Evolutionary conservation across 345 rosid genomes (phyloP).

Genomic region (Ceriops tagal): DNA sequence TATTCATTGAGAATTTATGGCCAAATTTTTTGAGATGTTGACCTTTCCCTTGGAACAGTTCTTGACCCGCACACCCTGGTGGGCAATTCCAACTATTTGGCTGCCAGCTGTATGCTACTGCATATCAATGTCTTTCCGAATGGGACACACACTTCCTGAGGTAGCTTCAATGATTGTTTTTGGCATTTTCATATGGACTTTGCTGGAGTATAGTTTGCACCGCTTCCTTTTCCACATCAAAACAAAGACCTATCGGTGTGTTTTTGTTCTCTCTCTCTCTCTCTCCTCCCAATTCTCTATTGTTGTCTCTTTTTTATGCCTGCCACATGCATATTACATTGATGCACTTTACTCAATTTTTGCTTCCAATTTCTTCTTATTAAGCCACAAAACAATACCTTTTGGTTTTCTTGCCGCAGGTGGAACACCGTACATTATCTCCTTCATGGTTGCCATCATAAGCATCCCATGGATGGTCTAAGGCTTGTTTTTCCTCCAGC

Average conservation of each 20-base stretch:
- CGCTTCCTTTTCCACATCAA: slow-evolving; percentile 94
- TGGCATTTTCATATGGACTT: slow-evolving; percentile 82
- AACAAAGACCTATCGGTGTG: slow-evolving; percentile 85
- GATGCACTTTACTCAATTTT: not conserved
- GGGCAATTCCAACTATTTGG: slow-evolving; percentile 94
- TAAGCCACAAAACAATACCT: not conserved
- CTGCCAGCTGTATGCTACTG: slow-evolving; percentile 70
- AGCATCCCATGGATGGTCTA: slow-evolving; percentile 88
- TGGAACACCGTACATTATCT: slow-evolving; percentile 77
- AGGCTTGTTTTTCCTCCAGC: slow-evolving; percentile 89
- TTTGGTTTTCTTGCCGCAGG: slow-evolving; percentile 38
- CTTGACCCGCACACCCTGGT: slow-evolving; percentile 91
- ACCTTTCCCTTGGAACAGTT: slow-evolving; percentile 41
- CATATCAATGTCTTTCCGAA: slow-evolving; percentile 51
- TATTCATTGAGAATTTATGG: not conserved
- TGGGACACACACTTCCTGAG: slow-evolving; percentile 60
- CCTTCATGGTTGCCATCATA: slow-evolving; percentile 86
- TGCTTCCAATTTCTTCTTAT: not conserved
- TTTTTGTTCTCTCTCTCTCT: slow-evolving; percentile 16
- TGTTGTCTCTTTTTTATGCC: not conserved
- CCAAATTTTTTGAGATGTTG: slow-evolving; percentile 8
- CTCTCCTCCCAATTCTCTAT: not conserved
- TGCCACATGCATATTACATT: not conserved
- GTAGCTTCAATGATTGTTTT: slow-evolving; percentile 45
- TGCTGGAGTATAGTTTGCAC: slow-evolving; percentile 79